phyloP scores from a whole-genome alignment of 2,329 filamentous ascomycete genomes.

The Trichoderma sp. region DNA sequence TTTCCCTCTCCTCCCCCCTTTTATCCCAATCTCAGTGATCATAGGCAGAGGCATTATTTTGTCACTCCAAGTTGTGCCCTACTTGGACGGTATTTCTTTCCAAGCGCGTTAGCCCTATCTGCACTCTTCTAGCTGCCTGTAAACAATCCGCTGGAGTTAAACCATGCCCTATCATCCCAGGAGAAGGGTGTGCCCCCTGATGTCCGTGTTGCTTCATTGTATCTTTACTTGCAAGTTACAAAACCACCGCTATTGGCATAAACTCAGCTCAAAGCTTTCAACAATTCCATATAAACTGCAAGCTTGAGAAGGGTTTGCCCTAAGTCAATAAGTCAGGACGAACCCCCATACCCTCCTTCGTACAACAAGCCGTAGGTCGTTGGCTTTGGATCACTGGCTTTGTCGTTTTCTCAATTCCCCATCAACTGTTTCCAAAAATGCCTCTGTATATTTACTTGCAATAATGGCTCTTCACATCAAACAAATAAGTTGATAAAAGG shows the following conservation, averaged over 20 bases:
- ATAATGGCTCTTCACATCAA: not conserved
- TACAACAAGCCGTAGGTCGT: not conserved
- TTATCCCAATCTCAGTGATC: not conserved
- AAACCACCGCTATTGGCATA: not conserved
- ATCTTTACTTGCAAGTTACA: not conserved
- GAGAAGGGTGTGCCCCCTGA: not conserved
- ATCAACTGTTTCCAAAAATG: not conserved
- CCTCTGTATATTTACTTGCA: not conserved
- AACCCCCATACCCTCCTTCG: not conserved
- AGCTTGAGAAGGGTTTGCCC: not conserved
- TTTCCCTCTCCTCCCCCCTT: not conserved
- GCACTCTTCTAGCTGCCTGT: not conserved
- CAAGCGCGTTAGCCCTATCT: not conserved
- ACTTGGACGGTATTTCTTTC: not conserved
- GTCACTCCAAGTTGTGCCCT: not conserved
- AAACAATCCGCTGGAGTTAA: not conserved
- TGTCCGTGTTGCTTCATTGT: not conserved
- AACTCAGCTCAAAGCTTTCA: not conserved
- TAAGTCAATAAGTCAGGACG: not conserved
- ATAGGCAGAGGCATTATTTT: not conserved
- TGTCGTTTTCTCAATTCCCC: not conserved
- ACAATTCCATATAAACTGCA: not conserved
- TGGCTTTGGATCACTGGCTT: not conserved
- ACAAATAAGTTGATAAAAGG: not conserved
- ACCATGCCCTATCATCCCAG: not conserved